phyloP scores from a whole-genome alignment of 345 rosid species.

The Boechera divaricarpa region DNA sequence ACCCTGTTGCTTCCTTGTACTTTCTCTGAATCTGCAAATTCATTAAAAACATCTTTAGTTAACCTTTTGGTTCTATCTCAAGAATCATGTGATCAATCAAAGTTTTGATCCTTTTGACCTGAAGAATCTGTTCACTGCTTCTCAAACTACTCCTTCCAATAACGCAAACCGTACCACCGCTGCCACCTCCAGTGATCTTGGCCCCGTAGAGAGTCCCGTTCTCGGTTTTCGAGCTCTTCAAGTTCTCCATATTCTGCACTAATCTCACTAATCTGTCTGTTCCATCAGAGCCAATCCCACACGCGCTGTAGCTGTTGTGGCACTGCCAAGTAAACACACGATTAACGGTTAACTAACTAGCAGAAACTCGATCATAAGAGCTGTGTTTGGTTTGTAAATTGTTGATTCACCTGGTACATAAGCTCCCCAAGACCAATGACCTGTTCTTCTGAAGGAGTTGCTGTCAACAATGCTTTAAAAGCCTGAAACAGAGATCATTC shows the following conservation, averaged over 20 bases:
- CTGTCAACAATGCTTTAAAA: constrained; percentile 83
- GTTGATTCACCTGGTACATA: constrained; percentile 69
- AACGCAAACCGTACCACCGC: constrained; percentile 92
- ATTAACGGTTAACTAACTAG: not conserved
- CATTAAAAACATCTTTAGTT: not conserved
- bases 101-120: constrained; percentile 53
- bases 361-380: not conserved
- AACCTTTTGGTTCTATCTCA: constrained; percentile 1
- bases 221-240: constrained; percentile 48
- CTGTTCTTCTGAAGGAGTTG: constrained; percentile 79
- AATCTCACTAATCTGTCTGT: constrained; percentile 79
- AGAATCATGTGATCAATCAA: constrained; percentile 19
- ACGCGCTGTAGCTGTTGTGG: constrained; percentile 85
- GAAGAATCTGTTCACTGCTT: constrained; percentile 87
- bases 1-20: constrained; percentile 83
- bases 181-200: constrained; percentile 93
- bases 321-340: constrained; percentile 53
- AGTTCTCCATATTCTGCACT: constrained; percentile 78
- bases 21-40: constrained; percentile 70
- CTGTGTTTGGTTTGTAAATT: not conserved
- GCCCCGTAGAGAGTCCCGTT: constrained; percentile 86
- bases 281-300: constrained; percentile 86
- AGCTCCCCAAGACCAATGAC: constrained; percentile 85
- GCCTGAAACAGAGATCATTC: constrained; percentile 51
- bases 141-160: constrained; percentile 64